These are phyloP conservation scores for Chytriomyces sp. DNA, from an alignment of 192 early-diverging fungal species.

Conservation along the genomic window DNA sequence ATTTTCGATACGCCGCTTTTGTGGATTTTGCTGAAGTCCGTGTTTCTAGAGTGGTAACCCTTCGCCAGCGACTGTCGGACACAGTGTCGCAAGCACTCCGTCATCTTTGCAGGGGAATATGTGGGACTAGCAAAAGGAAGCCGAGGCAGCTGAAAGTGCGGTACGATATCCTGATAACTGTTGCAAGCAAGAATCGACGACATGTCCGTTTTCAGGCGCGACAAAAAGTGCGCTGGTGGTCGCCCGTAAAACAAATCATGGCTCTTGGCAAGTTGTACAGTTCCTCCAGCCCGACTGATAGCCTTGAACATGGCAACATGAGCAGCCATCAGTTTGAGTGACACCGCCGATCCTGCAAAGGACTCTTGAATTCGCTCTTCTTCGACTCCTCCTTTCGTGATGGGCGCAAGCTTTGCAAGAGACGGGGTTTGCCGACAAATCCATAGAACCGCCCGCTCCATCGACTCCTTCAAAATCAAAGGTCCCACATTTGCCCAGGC, in stretches of 20 bases:
- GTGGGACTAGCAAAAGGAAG: slow-evolving; percentile 18
- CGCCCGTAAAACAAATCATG: slow-evolving; percentile 38
- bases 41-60: slow-evolving; percentile 41
- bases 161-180: slow-evolving; percentile 21
- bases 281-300: slow-evolving; percentile 6
- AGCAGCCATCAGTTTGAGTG: slow-evolving; percentile 24
- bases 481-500: slow-evolving; percentile 25
- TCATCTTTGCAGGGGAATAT: slow-evolving; percentile 25
- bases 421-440: slow-evolving; percentile 17
- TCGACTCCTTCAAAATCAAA: slow-evolving; percentile 29
- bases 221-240: slow-evolving; percentile 32
- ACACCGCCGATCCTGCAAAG: slow-evolving; percentile 13
- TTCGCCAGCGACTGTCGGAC: slow-evolving; percentile 36
- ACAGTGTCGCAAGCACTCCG: slow-evolving; percentile 17
- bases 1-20: slow-evolving; percentile 40
- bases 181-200: not conserved
- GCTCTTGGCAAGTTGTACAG: slow-evolving; percentile 6
- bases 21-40: slow-evolving; percentile 43
- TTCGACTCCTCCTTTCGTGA: not conserved
- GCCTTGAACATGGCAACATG: slow-evolving; percentile 26
- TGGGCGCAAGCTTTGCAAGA: slow-evolving; percentile 28
- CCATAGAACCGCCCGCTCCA: slow-evolving; percentile 39
- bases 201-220: slow-evolving; percentile 20
- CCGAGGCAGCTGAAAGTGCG: slow-evolving; percentile 17
- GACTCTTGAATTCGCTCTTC: slow-evolving; percentile 26